Percentiles rank a stretch among this genome's conserved stretches.
Evolutionary conservation across 192 early-diverging fungal genomes (phyloP).

Genomic region (Linnemannia exigua): DNA sequence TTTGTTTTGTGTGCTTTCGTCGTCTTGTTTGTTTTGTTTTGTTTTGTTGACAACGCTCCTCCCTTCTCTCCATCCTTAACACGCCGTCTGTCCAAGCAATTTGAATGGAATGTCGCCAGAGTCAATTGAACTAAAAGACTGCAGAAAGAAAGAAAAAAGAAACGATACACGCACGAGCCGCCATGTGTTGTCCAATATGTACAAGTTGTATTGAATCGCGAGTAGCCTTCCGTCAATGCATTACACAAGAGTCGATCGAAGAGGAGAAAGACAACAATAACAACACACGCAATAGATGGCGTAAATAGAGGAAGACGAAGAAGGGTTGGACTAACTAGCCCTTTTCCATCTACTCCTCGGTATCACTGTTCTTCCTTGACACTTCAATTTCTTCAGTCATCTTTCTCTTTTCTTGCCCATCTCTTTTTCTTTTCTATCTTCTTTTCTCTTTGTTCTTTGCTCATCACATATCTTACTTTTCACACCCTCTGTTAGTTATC

Average conservation of each 20-base stretch:
- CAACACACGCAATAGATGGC: not conserved
- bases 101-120: not conserved
- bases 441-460: not conserved
- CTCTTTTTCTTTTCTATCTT: not conserved
- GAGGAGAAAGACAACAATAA: not conserved
- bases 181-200: not conserved
- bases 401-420: not conserved
- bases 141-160: not conserved
- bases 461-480: no score
- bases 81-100: not conserved
- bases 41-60: not conserved
- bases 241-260: not conserved
- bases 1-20: not conserved
- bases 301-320: not conserved
- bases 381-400: not conserved
- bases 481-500: no score
- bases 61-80: not conserved
- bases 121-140: not conserved
- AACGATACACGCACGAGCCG: not conserved
- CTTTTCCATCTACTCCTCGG: conserved; percentile 8
- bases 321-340: not conserved
- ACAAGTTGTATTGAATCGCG: not conserved
- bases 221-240: not conserved
- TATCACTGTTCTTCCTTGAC: not conserved
- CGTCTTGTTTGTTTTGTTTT: not conserved